These are phyloP conservation scores for Wickerhamomyces ciferrii DNA, from an alignment of 805 yeast species.

Conservation along the genomic window DNA sequence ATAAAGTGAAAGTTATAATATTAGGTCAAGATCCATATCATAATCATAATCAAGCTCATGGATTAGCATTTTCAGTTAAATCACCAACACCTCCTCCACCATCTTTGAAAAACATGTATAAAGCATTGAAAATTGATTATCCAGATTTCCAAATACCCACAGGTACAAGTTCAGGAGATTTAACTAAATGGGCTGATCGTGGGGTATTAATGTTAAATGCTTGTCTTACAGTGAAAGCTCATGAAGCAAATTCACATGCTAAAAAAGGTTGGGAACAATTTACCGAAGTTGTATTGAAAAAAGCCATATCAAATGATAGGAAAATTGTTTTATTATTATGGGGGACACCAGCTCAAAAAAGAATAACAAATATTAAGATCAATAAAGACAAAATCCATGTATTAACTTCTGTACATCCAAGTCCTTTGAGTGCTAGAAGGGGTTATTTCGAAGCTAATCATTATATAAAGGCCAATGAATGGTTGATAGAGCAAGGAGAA, in stretches of 20 bases:
- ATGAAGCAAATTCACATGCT: conserved; percentile 89
- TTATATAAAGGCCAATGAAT: conserved; percentile 69
- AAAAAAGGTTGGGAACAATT: conserved; percentile 89
- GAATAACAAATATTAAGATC: conserved; percentile 24
- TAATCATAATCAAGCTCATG: conserved; percentile 90
- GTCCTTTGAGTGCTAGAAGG: conserved; percentile 86
- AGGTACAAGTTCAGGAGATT: conserved; percentile 48
- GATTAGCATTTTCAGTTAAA: conserved; percentile 87
- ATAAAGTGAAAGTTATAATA: conserved; percentile 67
- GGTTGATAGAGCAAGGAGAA: conserved; percentile 46
- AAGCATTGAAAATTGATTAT: conserved; percentile 66
- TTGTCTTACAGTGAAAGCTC: conserved; percentile 86
- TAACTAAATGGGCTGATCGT: conserved; percentile 78
- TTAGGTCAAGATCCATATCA: conserved; percentile 98
- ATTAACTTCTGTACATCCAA: conserved; percentile 83
- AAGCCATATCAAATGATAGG: conserved; percentile 37
- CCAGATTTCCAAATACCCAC: conserved; percentile 59
- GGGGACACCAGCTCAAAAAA: conserved; percentile 40
- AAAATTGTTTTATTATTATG: conserved; percentile 22
- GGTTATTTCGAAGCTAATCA: conserved; percentile 80
- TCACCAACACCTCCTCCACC: conserved; percentile 87
- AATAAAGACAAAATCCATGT: conserved; percentile 38
- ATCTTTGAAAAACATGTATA: conserved; percentile 81
- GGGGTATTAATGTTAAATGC: conserved; percentile 90
- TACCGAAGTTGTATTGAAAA: conserved; percentile 64